Evolutionary conservation across 176 grass and related monocot species (phyloP).

Genomic region (Tillandsia fasciculata): DNA sequence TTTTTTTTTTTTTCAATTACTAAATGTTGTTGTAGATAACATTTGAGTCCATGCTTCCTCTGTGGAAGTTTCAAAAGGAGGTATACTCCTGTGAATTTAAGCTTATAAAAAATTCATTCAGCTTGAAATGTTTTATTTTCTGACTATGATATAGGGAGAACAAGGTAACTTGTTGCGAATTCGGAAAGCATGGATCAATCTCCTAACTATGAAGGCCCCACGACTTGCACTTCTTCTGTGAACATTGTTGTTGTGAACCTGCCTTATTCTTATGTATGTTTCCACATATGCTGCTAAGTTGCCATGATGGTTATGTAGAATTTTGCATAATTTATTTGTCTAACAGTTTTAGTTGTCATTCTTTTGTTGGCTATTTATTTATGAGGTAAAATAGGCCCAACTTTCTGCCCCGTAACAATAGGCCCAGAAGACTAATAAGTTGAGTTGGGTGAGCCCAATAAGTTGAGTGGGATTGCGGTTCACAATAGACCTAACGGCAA

Average conservation of each 20-base stretch:
- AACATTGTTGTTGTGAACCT: slow-evolving; percentile 16
- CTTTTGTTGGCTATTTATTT: too few relatives aligned
- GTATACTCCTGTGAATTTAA: slow-evolving; percentile 32
- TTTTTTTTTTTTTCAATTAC: neutral
- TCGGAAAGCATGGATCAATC: slow-evolving; percentile 66
- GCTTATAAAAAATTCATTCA: slow-evolving; percentile 18
- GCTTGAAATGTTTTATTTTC: slow-evolving; percentile 18
- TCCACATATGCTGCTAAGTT: neutral
- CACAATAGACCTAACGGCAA: too few relatives aligned
- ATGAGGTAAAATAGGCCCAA: too few relatives aligned
- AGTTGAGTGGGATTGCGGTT: too few relatives aligned
- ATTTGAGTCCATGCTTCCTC: slow-evolving; percentile 60
- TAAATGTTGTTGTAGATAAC: slow-evolving; percentile 37
- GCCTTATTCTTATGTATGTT: slow-evolving; percentile 64
- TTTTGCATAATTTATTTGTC: neutral
- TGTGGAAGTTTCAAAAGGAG: slow-evolving; percentile 81
- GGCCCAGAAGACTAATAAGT: too few relatives aligned
- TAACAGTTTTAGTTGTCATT: too few relatives aligned
- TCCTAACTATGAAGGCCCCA: slow-evolving; percentile 52
- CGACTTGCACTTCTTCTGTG: slow-evolving; percentile 39
- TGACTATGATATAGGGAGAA: slow-evolving; percentile 43
- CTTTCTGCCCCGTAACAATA: too few relatives aligned
- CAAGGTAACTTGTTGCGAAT: slow-evolving; percentile 53
- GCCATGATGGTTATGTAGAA: neutral
- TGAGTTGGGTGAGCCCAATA: too few relatives aligned